Evolutionary conservation across 2,329 filamentous ascomycete species (phyloP).

Genomic region (Bipolaris oryzae): DNA sequence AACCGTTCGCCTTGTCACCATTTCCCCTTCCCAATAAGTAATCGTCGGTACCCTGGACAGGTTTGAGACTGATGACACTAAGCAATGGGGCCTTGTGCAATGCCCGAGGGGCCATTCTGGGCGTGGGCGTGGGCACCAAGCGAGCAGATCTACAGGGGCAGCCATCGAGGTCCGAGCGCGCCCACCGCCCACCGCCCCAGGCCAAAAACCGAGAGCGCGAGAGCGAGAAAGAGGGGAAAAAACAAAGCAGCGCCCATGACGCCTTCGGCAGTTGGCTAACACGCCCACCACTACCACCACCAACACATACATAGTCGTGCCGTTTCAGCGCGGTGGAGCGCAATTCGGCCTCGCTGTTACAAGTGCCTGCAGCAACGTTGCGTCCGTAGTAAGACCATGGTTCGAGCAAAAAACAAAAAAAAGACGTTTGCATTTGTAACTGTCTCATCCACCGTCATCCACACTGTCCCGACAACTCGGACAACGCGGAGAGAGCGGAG

Average conservation of each 20-base stretch:
- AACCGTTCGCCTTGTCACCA: not conserved
- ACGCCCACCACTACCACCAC: slow-evolving; percentile 3
- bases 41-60: slow-evolving; percentile 2
- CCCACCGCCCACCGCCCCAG: slow-evolving; percentile 17
- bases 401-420: slow-evolving; percentile 4
- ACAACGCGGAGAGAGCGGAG: slow-evolving; percentile 42
- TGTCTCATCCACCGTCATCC: slow-evolving; percentile 4
- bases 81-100: slow-evolving; percentile 5
- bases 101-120: slow-evolving; percentile 3
- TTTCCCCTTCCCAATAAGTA: not conserved
- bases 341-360: slow-evolving; percentile 21
- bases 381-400: slow-evolving; percentile 15
- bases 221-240: not conserved
- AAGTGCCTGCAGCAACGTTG: slow-evolving; percentile 21
- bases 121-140: slow-evolving; percentile 12
- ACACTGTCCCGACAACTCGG: slow-evolving; percentile 32
- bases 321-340: slow-evolving; percentile 32
- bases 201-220: slow-evolving; percentile 3
- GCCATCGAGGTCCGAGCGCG: slow-evolving; percentile 24
- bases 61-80: slow-evolving; percentile 11
- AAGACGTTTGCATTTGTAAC: slow-evolving; percentile 11
- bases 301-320: slow-evolving; percentile 1
- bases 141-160: slow-evolving; percentile 32
- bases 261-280: slow-evolving; percentile 21
- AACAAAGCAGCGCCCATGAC: slow-evolving; percentile 19